phyloP scores from a whole-genome alignment of 2,329 filamentous ascomycete genomes.

The Xylaria sp. region DNA sequence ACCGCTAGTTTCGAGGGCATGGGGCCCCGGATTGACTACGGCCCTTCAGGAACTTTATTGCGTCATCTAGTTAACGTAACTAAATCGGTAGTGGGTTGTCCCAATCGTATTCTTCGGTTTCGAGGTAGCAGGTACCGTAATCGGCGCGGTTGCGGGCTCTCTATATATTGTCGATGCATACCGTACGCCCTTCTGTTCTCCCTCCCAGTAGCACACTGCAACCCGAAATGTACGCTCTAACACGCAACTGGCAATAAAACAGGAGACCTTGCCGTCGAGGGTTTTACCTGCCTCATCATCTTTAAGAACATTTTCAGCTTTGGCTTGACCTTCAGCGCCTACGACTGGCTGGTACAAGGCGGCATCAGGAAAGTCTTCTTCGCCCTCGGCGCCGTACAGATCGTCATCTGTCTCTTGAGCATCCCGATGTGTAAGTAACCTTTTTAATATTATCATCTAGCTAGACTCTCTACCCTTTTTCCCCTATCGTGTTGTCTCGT shows the following conservation, averaged over 20 bases:
- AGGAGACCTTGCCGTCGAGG: constrained; percentile 84
- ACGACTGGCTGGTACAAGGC: constrained; percentile 76
- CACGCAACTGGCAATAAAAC: neutral
- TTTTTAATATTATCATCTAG: no score
- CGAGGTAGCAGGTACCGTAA: constrained; percentile 88
- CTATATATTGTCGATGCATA: constrained; percentile 94
- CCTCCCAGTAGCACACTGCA: neutral
- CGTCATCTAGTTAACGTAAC: neutral
- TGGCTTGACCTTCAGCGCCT: constrained; percentile 80
- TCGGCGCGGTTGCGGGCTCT: constrained; percentile 83
- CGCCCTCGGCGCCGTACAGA: constrained; percentile 75
- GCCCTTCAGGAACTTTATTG: neutral
- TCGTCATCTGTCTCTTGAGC: constrained; percentile 74
- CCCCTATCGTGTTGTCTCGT: neutral
- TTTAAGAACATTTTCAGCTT: constrained; percentile 97
- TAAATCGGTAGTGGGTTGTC: constrained; percentile 61
- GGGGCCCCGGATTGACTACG: neutral
- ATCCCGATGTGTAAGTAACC: constrained; percentile 76
- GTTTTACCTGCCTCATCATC: constrained; percentile 85
- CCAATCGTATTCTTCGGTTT: constrained; percentile 84
- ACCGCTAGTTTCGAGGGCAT: neutral
- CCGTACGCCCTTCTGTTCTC: constrained; percentile 57
- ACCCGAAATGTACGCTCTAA: neutral
- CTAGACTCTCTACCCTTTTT: neutral
- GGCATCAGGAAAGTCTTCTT: constrained; percentile 70